Evolutionary conservation across 176 grass and related monocot genomes (phyloP), one percentile per base, ranked within the genome.

Genomic region (Puya raimondii): DNA sequence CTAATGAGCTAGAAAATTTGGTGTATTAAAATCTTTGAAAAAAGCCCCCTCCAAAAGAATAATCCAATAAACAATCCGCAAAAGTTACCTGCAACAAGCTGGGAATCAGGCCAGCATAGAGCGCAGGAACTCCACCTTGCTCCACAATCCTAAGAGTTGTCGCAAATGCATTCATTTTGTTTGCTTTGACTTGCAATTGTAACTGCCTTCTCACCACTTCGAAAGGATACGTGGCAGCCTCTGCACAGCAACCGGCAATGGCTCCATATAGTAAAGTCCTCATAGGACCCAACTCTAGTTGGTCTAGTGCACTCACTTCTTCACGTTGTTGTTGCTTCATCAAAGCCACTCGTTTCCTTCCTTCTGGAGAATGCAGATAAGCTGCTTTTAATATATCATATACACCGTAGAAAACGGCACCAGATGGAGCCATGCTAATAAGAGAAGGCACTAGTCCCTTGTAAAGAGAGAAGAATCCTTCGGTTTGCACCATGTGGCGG

Each of bases 391-490:
- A 50, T 81, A 99, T 99, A 74, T 99, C 95, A 49, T 99, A 99
- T 11, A 94, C 90, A 20, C 95, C 95, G 51, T 99, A 99, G 57
- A 99, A 99, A 69, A 99, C 95, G 64, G 95, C 95, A 1, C 95
- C 95, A 25, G 95, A 99, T 69, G 95, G 95, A 15, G 95, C 95
- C 95, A 99, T 99, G 82, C 95, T 99, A 59, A 99, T 84, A 74
- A 99, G 78, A 72, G 95, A 94, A 67, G 95, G 95, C 4, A 94
- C 79, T 12, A 99, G 72, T 70, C 95, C 95, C 76, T 94, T 99
- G 61, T 99, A 99, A 17, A 99, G 82, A 3, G 95, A 91, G 74
- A 94, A 99, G 64, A 94, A 86, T 52, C 95, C 95, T 83, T 99
- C 95, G 27, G 87, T 99, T 56, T 80, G 81, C 51, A 99, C 83